phyloP scores from a whole-genome alignment of 2,329 filamentous ascomycete genomes.

The Diaporthe vaccinii region DNA sequence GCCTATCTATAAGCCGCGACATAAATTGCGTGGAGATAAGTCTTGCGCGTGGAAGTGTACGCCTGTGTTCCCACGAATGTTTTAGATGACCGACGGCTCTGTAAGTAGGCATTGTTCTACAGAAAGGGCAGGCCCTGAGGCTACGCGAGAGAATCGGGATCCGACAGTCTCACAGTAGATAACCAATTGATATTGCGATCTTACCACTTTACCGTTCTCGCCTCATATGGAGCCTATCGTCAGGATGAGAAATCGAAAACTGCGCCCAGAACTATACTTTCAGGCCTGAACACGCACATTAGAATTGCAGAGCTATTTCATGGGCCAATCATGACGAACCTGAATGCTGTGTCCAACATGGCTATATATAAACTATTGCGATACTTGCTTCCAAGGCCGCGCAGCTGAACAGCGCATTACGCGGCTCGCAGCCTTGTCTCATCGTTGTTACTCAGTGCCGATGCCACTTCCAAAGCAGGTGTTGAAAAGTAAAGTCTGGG shows the following conservation, averaged over 20 bases:
- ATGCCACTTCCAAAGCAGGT: neutral
- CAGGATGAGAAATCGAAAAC: too few species aligned
- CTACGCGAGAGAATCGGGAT: neutral
- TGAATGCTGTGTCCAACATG: neutral
- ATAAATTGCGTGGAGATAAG: neutral
- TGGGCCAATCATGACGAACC: neutral
- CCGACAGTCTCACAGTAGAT: neutral
- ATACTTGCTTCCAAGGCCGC: neutral
- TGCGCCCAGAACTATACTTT: neutral
- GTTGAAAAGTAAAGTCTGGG: neutral
- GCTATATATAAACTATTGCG: neutral
- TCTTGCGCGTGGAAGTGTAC: neutral
- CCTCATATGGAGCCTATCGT: too few species aligned
- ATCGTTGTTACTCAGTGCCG: neutral
- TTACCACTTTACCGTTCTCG: neutral
- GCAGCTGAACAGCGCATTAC: neutral
- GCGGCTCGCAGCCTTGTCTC: neutral
- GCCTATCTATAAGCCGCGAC: neutral
- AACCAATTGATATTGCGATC: neutral
- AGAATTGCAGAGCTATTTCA: neutral
- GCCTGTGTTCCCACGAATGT: neutral
- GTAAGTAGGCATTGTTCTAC: neutral
- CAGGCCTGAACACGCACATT: neutral
- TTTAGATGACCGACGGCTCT: neutral
- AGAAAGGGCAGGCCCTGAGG: neutral